Percentiles rank a stretch among this genome's conserved stretches.
Evolutionary conservation across 2,329 filamentous ascomycete species (phyloP).

Genomic region (Tolypocladium guangdongense): DNA sequence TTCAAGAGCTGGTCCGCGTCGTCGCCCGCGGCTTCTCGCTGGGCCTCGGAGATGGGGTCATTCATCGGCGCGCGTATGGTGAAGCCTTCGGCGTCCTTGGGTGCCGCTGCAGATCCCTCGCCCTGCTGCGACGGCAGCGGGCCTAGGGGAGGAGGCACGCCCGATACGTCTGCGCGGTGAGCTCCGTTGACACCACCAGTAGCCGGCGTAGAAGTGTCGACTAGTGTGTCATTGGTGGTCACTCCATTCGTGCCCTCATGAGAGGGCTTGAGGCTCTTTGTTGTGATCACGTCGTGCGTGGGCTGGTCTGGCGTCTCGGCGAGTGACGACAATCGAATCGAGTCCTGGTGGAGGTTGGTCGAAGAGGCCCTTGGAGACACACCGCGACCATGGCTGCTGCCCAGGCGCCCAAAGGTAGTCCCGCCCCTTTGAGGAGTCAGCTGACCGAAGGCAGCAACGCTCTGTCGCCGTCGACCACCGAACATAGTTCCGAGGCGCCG

Average conservation of each 20-base stretch:
- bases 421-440: slow-evolving; percentile 42
- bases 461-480: slow-evolving; percentile 49
- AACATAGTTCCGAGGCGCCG: slow-evolving; percentile 61
- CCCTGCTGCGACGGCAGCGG: slow-evolving; percentile 36
- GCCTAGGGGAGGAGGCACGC: slow-evolving; percentile 39
- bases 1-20: slow-evolving; percentile 61
- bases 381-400: slow-evolving; percentile 49
- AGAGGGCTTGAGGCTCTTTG: slow-evolving; percentile 11
- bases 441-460: slow-evolving; percentile 49
- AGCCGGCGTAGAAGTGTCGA: slow-evolving; percentile 21
- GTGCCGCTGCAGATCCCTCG: slow-evolving; percentile 24
- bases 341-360: slow-evolving; percentile 44
- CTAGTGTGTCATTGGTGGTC: slow-evolving; percentile 16
- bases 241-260: slow-evolving; percentile 37
- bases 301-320: slow-evolving; percentile 40
- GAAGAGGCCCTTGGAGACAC: slow-evolving; percentile 49
- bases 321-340: slow-evolving; percentile 43
- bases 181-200: slow-evolving; percentile 36
- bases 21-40: slow-evolving; percentile 48
- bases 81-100: slow-evolving; percentile 64
- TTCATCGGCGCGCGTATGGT: slow-evolving; percentile 55
- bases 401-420: slow-evolving; percentile 48
- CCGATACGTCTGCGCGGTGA: slow-evolving; percentile 33
- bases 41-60: slow-evolving; percentile 60
- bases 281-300: slow-evolving; percentile 14